Evolutionary conservation across 345 rosid species (phyloP), one percentile per base, ranked within the genome.

Genomic region (Carallia brachiata): DNA sequence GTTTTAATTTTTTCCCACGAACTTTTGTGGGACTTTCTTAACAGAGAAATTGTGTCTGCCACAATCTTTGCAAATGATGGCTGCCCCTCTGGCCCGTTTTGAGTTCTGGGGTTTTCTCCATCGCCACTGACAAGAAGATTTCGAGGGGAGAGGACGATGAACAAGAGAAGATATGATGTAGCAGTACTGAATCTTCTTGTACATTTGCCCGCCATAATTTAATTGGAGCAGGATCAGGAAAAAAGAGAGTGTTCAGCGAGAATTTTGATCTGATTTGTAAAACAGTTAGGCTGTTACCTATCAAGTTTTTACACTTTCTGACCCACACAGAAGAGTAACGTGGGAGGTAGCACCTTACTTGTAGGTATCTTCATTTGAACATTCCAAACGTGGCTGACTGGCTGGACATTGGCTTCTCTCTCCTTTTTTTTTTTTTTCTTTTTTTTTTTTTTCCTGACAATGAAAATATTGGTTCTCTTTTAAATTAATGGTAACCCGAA

Each of bases 1-100:
- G 83, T 68, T 77, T 75, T 87, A 69, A 84, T 53, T 79, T 87
- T 80, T 28, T 79, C 85, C 94, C 92, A 90, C 7, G 84, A 86
- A 73, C 65, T 83, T 18, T 77, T 58, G 18, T 83, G 84, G 9
- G 88, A 70, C 62, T 66, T 78, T 82, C 70, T 82, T 75, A 80
- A 76, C 52, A 48, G 44, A 13, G 72, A 63, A 62, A 77, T 60
- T 57, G 80, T 32, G 52, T 74, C 83, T 39, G 58, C 64, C 55
- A 65, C 61, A 16, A 75, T 57, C 67, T 82, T 81, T 3, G 65
- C 5, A 55, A 88, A 36, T 28, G 88, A 76, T 1, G 85, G 80
- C 23, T 23, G 23, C 44, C 77, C 67, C 72, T 73, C 81, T 67
- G 82, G 72, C 48, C 55, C 28, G 16, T 65, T 40, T 31, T 64